Percentiles rank a stretch among this genome's conserved stretches.
Evolutionary conservation across 2,329 filamentous ascomycete species (phyloP).

Genomic region (Pseudogymnoascus sp.): DNA sequence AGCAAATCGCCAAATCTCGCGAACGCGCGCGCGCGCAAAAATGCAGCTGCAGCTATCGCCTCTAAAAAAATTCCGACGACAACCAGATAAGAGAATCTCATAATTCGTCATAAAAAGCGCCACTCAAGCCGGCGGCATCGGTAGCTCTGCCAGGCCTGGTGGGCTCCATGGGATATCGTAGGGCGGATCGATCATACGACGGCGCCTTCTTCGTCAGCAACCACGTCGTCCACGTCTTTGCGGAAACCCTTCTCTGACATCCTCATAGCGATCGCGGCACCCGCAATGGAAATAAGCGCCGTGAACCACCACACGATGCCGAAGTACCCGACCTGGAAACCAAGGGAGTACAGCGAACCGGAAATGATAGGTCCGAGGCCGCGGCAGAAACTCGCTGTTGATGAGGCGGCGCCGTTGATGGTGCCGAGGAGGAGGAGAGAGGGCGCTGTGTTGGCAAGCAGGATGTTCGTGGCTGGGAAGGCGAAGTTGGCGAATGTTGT

Average conservation of each 20-base stretch:
- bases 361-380: slow-evolving; percentile 85
- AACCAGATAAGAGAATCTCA: neutral
- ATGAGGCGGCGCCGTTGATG: slow-evolving; percentile 87
- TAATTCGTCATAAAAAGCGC: neutral
- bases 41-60: neutral
- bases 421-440: slow-evolving; percentile 78
- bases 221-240: neutral
- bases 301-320: slow-evolving; percentile 92
- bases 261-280: slow-evolving; percentile 38
- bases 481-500: slow-evolving; percentile 86
- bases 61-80: neutral
- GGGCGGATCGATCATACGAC: neutral
- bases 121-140: neutral
- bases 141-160: neutral
- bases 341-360: slow-evolving; percentile 73
- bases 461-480: slow-evolving; percentile 82
- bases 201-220: neutral
- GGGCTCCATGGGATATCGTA: neutral
- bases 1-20: neutral
- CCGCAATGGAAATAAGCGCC: slow-evolving; percentile 64
- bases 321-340: slow-evolving; percentile 71
- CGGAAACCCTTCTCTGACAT: slow-evolving; percentile 1
- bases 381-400: slow-evolving; percentile 78
- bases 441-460: slow-evolving; percentile 81
- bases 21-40: neutral